Evolutionary conservation across 2,329 filamentous ascomycete species (phyloP).

Genomic region (Xylaria arbuscula): DNA sequence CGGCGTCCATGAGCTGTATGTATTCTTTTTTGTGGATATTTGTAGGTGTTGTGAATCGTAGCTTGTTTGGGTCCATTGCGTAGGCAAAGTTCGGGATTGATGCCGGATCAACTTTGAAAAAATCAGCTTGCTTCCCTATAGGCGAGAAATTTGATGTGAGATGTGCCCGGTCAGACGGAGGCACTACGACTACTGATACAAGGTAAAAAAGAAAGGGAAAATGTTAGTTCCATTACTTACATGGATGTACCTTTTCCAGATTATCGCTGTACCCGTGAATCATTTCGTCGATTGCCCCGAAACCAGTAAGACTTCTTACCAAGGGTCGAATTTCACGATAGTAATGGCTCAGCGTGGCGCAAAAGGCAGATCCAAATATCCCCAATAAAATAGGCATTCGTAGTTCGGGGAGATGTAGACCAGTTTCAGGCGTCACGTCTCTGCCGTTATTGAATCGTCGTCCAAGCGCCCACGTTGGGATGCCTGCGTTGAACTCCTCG

Average conservation of each 20-base stretch:
- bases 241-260: slow-evolving; percentile 90
- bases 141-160: background rate
- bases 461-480: slow-evolving; percentile 94
- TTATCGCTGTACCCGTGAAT: slow-evolving; percentile 86
- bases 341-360: slow-evolving; percentile 94
- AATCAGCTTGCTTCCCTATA: slow-evolving; percentile 10
- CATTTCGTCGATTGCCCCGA: slow-evolving; percentile 81
- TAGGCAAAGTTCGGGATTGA: slow-evolving; percentile 89
- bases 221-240: slow-evolving; percentile 22
- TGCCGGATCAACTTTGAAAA: slow-evolving; percentile 75
- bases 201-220: background rate
- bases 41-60: slow-evolving; percentile 81
- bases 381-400: slow-evolving; percentile 87
- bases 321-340: slow-evolving; percentile 93
- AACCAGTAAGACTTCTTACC: slow-evolving; percentile 78
- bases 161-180: background rate
- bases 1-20: slow-evolving; percentile 91
- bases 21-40: slow-evolving; percentile 78
- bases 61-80: slow-evolving; percentile 77
- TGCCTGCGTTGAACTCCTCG: slow-evolving; percentile 89
- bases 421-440: slow-evolving; percentile 72
- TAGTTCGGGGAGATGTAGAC: slow-evolving; percentile 82
- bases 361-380: slow-evolving; percentile 97
- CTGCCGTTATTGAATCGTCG: slow-evolving; percentile 80
- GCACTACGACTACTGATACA: no score